Percentiles rank a stretch among this genome's conserved stretches.
These are phyloP conservation scores for Arctium lappa DNA, from an alignment of 129 eudicot species.

Conservation along the genomic window DNA sequence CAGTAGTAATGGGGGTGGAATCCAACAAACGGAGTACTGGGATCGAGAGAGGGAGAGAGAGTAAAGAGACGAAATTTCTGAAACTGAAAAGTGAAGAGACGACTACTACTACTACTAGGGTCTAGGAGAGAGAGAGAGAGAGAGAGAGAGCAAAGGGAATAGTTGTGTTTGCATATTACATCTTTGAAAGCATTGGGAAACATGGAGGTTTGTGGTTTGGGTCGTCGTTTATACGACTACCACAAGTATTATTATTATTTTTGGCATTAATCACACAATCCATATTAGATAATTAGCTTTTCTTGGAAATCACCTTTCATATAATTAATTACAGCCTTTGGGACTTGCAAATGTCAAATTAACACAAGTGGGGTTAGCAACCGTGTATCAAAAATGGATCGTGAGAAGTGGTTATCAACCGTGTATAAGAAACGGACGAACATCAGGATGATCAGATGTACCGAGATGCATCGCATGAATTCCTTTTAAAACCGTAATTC, in stretches of 20 bases:
- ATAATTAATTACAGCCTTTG: constrained; percentile 3
- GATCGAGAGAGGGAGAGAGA: constrained; percentile 17
- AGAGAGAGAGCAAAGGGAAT: constrained; percentile 8
- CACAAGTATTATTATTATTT: background rate
- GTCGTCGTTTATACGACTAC: constrained; percentile 19
- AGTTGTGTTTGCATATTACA: constrained; percentile 17
- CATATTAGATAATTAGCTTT: constrained; percentile 2
- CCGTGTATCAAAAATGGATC: too few relatives aligned
- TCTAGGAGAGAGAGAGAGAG: constrained; percentile 4
- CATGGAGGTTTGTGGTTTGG: constrained; percentile 22
- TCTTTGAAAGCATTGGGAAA: constrained; percentile 22
- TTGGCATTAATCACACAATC: background rate
- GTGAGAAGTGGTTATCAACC: too few relatives aligned
- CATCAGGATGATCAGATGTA: too few relatives aligned
- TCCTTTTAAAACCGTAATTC: too few relatives aligned
- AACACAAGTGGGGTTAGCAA: too few relatives aligned
- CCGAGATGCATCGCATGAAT: too few relatives aligned
- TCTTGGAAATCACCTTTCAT: constrained; percentile 18
- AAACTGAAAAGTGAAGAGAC: constrained; percentile 19
- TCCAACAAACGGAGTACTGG: constrained; percentile 9
- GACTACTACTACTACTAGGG: background rate
- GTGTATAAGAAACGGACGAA: too few relatives aligned
- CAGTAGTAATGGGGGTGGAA: constrained; percentile 9
- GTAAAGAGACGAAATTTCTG: constrained; percentile 24
- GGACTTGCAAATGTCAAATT: background rate